Evolutionary conservation across 305 asterid genomes (phyloP), one percentile per base, ranked within the genome.

Genomic region (Fraxinus albicans): DNA sequence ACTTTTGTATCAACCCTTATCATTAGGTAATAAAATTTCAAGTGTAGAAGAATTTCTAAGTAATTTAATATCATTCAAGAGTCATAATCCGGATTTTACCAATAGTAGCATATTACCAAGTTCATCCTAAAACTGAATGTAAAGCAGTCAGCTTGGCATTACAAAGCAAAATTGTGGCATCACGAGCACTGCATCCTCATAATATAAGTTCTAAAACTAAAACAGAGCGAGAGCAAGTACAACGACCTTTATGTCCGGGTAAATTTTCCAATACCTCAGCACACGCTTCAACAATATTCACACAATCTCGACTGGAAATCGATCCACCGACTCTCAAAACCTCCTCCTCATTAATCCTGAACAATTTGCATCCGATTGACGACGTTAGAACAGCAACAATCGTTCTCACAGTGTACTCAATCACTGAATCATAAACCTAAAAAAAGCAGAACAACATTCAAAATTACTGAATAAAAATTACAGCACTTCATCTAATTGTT

Each of bases 341-440:
- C 89, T 83, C 90, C 21, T 83, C 83, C 15, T 85, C 75, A 36
- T 88, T 84, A 75, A 80, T 69, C 74, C 82, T 82, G 76, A 86
- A 79, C 85, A 89, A 88, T 86, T 88, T 91, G 82, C 92, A 89
- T 81, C 86, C 91, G 42, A 92, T 50, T 21, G 93, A 93, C 31
- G 98, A 90, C 42, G 92, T 87, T 40, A 95, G 82, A 84, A 90
- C 91, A 72, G 98, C 50, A 84, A 85, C 72, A 74, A 93, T 88
- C 38, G 95, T 86, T 63, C 81, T 88, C 87, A 95, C 81, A 7
- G 88, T 83, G 85, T 79, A 86, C 79, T 92, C 94, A 80, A 86
- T 82, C 85, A 80, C 83, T 78, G 92, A 89, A 78, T 89, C 92
- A 79, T 83, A 94, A 76, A 93, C 95, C 98, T 94, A 82, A 85